Conservation (phyloP, 129 eudicot species). For the Arctium minus region DNA sequence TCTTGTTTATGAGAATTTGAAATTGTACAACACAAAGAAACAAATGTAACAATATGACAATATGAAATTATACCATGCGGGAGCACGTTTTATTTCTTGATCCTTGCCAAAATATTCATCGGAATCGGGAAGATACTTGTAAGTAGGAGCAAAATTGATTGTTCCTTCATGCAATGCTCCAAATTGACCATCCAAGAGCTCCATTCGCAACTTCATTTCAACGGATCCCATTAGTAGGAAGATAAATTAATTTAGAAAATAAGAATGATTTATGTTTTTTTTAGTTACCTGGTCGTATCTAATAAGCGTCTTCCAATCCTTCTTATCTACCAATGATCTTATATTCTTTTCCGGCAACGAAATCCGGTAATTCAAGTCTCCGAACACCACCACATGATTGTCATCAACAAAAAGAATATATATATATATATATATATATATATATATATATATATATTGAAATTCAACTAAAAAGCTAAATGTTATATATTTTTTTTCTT, state of each 20-base stretch:
- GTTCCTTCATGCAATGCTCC: slow-evolving; percentile 69
- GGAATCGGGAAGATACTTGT: slow-evolving; percentile 58
- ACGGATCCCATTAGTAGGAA: too few relatives aligned
- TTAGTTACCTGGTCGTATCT: slow-evolving; percentile 66
- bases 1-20: neutral
- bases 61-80: slow-evolving; percentile 84
- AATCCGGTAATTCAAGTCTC: slow-evolving; percentile 78
- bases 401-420: neutral
- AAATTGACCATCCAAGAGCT: slow-evolving; percentile 58
- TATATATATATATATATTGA: too few relatives aligned
- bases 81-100: slow-evolving; percentile 56
- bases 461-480: too few relatives aligned
- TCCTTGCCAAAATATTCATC: slow-evolving; percentile 53
- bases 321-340: slow-evolving; percentile 45
- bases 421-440: too few relatives aligned
- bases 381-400: slow-evolving; percentile 62
- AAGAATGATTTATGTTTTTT: neutral
- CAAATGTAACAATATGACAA: too few relatives aligned
- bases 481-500: too few relatives aligned
- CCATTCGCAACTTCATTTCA: slow-evolving; percentile 45
- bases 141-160: slow-evolving; percentile 69
- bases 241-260: too few relatives aligned
- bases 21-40: too few relatives aligned
- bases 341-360: slow-evolving; percentile 53
- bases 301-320: slow-evolving; percentile 52